Evolutionary conservation across 805 yeast genomes (phyloP).

Genomic region (Sugiyamaella lignohabitans): DNA sequence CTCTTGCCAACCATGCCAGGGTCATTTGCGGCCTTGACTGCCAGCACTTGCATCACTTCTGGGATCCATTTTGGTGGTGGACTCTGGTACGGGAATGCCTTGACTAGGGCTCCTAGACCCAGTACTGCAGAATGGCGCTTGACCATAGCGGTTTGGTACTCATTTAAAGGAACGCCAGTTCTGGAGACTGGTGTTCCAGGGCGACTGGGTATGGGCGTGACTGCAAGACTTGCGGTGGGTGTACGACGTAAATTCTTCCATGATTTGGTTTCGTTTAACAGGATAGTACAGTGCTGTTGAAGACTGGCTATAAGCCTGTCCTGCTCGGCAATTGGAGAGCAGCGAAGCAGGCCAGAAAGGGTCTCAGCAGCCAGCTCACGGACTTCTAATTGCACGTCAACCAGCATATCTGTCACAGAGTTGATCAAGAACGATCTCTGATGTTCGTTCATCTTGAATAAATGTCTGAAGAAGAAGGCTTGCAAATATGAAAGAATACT

Average conservation of each 20-base stretch:
- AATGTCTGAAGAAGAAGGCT: constrained; percentile 61
- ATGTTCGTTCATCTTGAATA: constrained; percentile 43
- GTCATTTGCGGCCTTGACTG: constrained; percentile 62
- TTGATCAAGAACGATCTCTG: constrained; percentile 48
- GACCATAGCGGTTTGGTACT: constrained; percentile 34
- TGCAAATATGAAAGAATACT: constrained; percentile 66
- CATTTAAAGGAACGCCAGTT: constrained; percentile 10
- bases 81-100: constrained; percentile 82
- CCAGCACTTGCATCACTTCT: constrained; percentile 55
- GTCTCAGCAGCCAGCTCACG: constrained; percentile 67
- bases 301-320: constrained; percentile 31
- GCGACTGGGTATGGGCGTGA: constrained; percentile 9
- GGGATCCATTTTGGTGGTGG: constrained; percentile 95
- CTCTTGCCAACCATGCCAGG: constrained; percentile 77
- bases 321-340: constrained; percentile 43
- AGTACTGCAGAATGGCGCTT: constrained; percentile 76
- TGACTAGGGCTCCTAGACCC: constrained; percentile 81
- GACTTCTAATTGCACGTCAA: constrained; percentile 63
- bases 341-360: constrained; percentile 74
- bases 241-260: constrained; percentile 21
- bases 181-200: constrained; percentile 5
- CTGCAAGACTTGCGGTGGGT: background rate
- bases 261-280: constrained; percentile 33
- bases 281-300: background rate
- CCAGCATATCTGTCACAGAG: constrained; percentile 47